Base-by-base conservation (phyloP, 371 early-diverging fungal species). In the Mortierella sp. region DNA sequence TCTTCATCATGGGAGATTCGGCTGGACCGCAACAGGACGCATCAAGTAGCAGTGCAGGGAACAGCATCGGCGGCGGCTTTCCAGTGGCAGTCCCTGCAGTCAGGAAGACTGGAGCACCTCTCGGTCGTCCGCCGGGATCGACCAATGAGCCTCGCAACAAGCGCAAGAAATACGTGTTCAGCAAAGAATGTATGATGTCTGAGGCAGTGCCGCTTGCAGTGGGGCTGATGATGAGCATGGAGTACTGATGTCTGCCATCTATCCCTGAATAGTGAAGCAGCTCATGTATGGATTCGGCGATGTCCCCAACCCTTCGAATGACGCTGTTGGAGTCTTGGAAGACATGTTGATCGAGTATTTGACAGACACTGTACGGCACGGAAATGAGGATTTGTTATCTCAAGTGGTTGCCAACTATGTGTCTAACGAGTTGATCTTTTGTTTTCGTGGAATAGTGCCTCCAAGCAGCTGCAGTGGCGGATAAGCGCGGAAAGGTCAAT, bases 241-340 rank as follows among this genome's bases (percentile, higher is more conserved):
- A 39, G 39, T 14, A 39, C 7, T 14, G 14, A 14, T 39, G 17
- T 44, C 27, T 47, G 14, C 25, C 50, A 1, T 47, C 45, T 14
- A 37, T n/a, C 57, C 21, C 14, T 28, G 10, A 55, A 14, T 55
- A 90, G 92, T 97, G 50, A 86, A 92, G 61, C 79, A 88, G 54
- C 83, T 99, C 76, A 95, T 99, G 95, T 99, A 96, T 82, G 99
- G 98, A 22, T 97, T 94, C 81, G 99, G 99, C 22, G 99, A 99
- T 81, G 92, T 91, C 16, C 83, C 84, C n/a, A 88, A 93, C 63
- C 97, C 99, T n/a, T 85, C 92, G 3, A 80, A 90, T 0, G 99
- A 99, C 73, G 92, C 97, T 21, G 94, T 94, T 21, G 93, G 94
- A 17, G 88, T 96, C 2, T 84, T 99, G 82, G 98, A 99, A 56